Conservation (phyloP, 441 rosid genomes). For the Melastoma candidum region DNA sequence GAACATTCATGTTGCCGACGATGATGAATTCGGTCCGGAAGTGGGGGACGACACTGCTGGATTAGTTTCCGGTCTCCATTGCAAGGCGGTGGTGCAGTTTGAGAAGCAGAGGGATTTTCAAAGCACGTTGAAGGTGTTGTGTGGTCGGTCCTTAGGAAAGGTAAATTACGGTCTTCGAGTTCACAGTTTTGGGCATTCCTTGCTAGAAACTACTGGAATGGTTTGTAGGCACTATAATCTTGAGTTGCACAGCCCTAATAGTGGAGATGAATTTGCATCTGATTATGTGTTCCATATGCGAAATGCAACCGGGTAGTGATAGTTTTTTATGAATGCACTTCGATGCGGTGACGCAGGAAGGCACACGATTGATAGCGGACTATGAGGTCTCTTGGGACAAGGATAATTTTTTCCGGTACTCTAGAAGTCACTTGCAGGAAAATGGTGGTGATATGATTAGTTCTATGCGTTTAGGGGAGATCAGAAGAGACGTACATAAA, state of each 20-base stretch:
- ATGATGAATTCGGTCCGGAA: slow-evolving; percentile 49
- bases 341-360: slow-evolving; percentile 44
- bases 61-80: slow-evolving; percentile 75
- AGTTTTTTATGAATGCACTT: too few relatives aligned
- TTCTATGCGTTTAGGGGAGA: too few relatives aligned
- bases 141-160: slow-evolving; percentile 79
- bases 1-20: slow-evolving; percentile 82
- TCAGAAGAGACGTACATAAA: too few relatives aligned
- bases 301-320: too few relatives aligned
- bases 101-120: slow-evolving; percentile 67
- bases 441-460: too few relatives aligned
- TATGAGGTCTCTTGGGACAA: slow-evolving; percentile 79
- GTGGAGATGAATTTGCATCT: too few relatives aligned
- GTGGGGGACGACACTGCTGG: slow-evolving; percentile 34
- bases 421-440: slow-evolving; percentile 25
- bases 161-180: slow-evolving; percentile 17
- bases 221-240: too few relatives aligned
- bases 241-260: too few relatives aligned
- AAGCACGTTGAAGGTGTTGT: slow-evolving; percentile 63
- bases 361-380: slow-evolving; percentile 73
- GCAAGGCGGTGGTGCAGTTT: slow-evolving; percentile 86
- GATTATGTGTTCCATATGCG: too few relatives aligned
- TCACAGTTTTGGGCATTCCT: too few relatives aligned
- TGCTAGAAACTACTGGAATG: too few relatives aligned
- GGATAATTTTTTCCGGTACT: slow-evolving; percentile 56